A percentile compares a stretch with the other conserved stretches of the same genome.
phyloP scores from a whole-genome alignment of 371 early-diverging fungal species.

The Rhizomucor miehei region DNA sequence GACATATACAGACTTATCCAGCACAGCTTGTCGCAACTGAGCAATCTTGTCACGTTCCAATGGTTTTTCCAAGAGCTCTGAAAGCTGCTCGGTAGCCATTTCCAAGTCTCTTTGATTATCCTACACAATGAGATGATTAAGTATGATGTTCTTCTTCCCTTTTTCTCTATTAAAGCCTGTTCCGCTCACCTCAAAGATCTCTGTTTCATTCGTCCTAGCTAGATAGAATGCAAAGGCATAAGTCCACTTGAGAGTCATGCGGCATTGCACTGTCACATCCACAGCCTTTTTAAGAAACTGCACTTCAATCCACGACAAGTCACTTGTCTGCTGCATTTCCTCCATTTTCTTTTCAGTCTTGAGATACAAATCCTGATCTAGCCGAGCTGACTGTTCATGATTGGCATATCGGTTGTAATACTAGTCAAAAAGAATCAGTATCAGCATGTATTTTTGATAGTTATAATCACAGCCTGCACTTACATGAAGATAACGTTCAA shows the following conservation, averaged over 20 bases:
- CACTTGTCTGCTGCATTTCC: conserved; percentile 85
- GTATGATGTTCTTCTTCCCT: too few species aligned
- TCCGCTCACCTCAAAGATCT: conserved; percentile 78
- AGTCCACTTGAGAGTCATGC: conserved; percentile 94
- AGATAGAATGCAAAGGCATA: conserved; percentile 96
- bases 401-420: conserved; percentile 97
- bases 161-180: too few species aligned
- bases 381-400: conserved; percentile 92
- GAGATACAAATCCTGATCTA: conserved; percentile 82
- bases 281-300: conserved; percentile 94
- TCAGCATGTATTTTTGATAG: background rate
- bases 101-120: conserved; percentile 96
- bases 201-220: conserved; percentile 78
- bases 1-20: conserved; percentile 85
- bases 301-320: conserved; percentile 97
- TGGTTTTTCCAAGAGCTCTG: conserved; percentile 84
- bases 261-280: conserved; percentile 81
- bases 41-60: conserved; percentile 72
- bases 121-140: conserved; percentile 10
- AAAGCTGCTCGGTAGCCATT: conserved; percentile 91
- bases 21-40: conserved; percentile 70
- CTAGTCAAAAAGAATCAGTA: conserved; percentile 24
- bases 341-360: conserved; percentile 96
- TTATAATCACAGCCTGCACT: too few species aligned
- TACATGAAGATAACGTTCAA: conserved; percentile 95